Base-by-base conservation (phyloP, 1,139 yeast genomes). In the Kodamaea plutei region DNA sequence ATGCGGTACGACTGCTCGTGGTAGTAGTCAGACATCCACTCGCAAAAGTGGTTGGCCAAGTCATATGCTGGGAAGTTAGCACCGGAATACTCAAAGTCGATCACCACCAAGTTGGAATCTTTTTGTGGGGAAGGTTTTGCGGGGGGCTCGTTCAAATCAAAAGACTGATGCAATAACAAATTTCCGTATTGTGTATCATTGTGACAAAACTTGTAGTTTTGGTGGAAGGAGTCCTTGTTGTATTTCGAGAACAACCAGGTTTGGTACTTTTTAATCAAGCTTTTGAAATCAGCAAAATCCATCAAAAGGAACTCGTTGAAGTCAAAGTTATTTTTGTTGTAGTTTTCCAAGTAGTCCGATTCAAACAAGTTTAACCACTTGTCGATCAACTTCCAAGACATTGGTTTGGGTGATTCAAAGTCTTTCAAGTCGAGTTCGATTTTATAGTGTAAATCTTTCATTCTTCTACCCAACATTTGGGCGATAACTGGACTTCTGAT, bases 131-230 rank as follows among this genome's bases (percentile, higher is more conserved):
- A 37, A 18, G 44, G 39, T 50, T 78, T 30, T 56, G 73, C 54
- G n/a, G n/a, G n/a, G n/a, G n/a, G n/a, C 15, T 61, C 67, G 12
- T 50, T 44, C 1, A 58, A 52, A 26, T 61, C 48, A 31, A 68
- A 67, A 2, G 59, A 41, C 32, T 58, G 60, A 36, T 61, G 64
- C 42, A 83, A 72, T 35, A 83, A 61, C 42, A 91, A 69, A 52
- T 91, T 91, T 22, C 98, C 98, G 53, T 91, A 91, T 56, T 91
- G 98, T 1, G 98, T 84, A 57, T 89, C 96, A 52, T 89, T 89
- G 56, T 89, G 97, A 47, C 96, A 87, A 51, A 91, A 91, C 21
- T 76, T 87, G 41, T 83, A 64, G 38, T 67, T 63, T 9, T 64
- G 55, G 22, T 69, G 56, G 35, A 79, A 58, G 6, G 52, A 57